Conservation (phyloP, 306 rosid species). For the Senna siamea region DNA sequence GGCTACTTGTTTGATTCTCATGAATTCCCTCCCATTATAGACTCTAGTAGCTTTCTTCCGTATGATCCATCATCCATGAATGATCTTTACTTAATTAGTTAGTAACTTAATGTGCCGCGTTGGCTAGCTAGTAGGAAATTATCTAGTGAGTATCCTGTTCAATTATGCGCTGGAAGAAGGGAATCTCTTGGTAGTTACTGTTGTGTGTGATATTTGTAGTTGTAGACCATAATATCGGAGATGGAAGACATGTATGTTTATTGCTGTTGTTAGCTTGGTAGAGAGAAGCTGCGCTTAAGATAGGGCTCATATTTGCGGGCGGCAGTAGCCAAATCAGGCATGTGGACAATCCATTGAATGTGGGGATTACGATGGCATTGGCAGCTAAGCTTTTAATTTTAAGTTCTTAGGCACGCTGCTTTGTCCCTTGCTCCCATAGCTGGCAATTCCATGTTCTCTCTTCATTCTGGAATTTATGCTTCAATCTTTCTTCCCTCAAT, state of each 20-base stretch:
- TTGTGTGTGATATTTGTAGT: neutral
- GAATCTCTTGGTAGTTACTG: neutral
- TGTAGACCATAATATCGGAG: neutral
- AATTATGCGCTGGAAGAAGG: constrained; percentile 2
- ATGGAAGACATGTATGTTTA: constrained; percentile 34
- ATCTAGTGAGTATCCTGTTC: neutral
- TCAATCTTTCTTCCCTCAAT: neutral
- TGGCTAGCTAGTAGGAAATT: neutral
- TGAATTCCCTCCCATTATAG: constrained; percentile 1
- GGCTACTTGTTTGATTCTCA: constrained; percentile 15
- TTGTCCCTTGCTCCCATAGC: constrained; percentile 30
- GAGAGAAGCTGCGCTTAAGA: neutral
- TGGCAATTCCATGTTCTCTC: constrained; percentile 25
- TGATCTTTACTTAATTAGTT: neutral
- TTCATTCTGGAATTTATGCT: constrained; percentile 1
- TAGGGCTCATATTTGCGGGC: constrained; percentile 15
- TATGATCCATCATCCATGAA: neutral
- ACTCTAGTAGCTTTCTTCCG: neutral
- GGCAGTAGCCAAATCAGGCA: constrained; percentile 9
- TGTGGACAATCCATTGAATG: constrained; percentile 6
- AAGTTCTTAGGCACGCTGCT: neutral
- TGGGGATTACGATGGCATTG: constrained; percentile 6
- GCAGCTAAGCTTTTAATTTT: neutral
- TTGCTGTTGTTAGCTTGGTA: constrained; percentile 5
- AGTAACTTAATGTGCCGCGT: neutral